Percentiles rank a stretch among this genome's conserved stretches.
Conservation (phyloP, 192 early-diverging fungal species). For the Backusella tuberculispora region DNA sequence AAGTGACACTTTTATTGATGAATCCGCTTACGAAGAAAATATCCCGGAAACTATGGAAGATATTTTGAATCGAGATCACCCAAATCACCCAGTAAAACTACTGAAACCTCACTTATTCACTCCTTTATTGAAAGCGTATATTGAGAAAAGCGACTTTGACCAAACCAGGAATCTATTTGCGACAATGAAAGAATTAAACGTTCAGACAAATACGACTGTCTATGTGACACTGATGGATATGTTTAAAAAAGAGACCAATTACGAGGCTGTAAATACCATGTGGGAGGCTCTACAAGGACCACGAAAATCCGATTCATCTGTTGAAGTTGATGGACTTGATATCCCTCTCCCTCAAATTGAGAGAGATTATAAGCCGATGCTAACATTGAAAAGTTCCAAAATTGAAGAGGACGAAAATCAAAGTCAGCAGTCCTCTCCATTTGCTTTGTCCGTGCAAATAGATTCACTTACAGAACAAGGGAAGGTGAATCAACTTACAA, state of each 20-base stretch:
- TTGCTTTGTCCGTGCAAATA: constrained; percentile 53
- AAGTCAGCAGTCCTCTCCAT: constrained; percentile 21
- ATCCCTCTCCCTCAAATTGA: not conserved
- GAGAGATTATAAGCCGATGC: not conserved
- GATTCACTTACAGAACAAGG: constrained; percentile 43
- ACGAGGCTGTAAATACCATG: constrained; percentile 48
- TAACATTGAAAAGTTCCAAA: not conserved
- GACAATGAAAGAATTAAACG: constrained; percentile 42
- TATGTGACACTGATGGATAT: constrained; percentile 55
- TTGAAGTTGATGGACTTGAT: not conserved
- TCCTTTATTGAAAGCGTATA: constrained; percentile 49
- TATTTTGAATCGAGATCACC: constrained; percentile 9
- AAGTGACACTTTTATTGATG: not conserved
- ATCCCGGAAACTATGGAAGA: constrained; percentile 32
- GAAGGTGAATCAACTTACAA: constrained; percentile 34
- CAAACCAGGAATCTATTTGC: constrained; percentile 45
- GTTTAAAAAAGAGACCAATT: constrained; percentile 44
- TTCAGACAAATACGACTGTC: constrained; percentile 36
- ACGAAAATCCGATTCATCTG: not conserved
- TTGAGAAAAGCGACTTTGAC: constrained; percentile 32
- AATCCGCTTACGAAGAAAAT: not conserved
- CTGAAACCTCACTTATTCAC: constrained; percentile 46
- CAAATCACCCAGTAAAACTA: not conserved
- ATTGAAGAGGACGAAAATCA: not conserved
- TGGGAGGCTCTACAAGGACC: constrained; percentile 43